phyloP scores from a whole-genome alignment of 139 green algal species.

The Chlamydomonas applanata region DNA sequence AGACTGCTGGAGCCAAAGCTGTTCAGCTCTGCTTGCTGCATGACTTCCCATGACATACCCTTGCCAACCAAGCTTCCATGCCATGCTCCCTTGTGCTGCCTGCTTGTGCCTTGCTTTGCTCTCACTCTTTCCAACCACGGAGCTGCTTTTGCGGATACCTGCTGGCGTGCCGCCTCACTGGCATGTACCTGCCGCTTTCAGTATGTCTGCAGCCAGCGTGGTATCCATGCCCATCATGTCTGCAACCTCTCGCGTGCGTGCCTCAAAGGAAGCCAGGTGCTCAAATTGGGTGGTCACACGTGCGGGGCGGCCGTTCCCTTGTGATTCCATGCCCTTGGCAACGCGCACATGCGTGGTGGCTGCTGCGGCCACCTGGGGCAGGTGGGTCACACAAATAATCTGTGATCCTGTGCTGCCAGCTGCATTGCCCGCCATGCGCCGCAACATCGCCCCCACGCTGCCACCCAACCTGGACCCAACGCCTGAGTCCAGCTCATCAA shows the following conservation, averaged over 20 bases:
- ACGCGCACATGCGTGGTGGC: not conserved
- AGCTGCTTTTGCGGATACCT: too few species aligned
- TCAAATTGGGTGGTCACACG: constrained; percentile 53
- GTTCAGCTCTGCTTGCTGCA: too few species aligned
- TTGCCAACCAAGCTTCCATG: too few species aligned
- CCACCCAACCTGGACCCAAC: constrained; percentile 67
- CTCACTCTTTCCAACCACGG: too few species aligned
- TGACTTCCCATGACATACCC: too few species aligned
- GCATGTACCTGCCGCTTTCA: not conserved
- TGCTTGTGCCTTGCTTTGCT: too few species aligned
- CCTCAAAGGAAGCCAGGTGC: constrained; percentile 20
- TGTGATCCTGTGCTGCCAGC: constrained; percentile 34
- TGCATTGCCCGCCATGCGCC: constrained; percentile 43
- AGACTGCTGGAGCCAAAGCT: too few species aligned
- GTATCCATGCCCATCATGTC: constrained; percentile 67
- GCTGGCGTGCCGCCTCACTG: too few species aligned
- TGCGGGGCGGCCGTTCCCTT: not conserved
- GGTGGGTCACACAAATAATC: constrained; percentile 80
- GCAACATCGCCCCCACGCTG: constrained; percentile 63
- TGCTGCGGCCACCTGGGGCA: constrained; percentile 60
- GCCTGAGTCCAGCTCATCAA: constrained; percentile 83
- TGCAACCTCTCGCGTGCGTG: constrained; percentile 59
- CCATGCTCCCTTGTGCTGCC: too few species aligned
- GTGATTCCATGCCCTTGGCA: not conserved
- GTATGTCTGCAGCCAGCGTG: not conserved